Evolutionary conservation across 2,329 filamentous ascomycete genomes (phyloP).

Genomic region (Xylariaceae sp.): DNA sequence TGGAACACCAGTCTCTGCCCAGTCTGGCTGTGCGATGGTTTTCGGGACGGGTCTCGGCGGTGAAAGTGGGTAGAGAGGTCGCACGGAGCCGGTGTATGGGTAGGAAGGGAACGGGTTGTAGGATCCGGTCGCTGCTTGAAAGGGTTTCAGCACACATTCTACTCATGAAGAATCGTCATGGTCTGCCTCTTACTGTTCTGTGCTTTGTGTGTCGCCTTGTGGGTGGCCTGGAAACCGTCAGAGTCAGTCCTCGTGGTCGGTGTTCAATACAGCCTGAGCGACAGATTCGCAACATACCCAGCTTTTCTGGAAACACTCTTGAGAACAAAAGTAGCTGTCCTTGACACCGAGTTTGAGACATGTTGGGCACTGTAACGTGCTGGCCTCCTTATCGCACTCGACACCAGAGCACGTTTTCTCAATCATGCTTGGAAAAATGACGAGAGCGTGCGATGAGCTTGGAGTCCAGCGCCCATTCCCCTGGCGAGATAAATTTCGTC

Average conservation of each 20-base stretch:
- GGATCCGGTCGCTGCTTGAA: constrained; percentile 78
- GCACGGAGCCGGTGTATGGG: constrained; percentile 72
- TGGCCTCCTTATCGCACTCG: constrained; percentile 83
- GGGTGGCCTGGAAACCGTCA: constrained; percentile 52
- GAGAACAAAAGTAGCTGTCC: constrained; percentile 94
- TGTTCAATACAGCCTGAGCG: not conserved
- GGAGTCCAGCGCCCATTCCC: no score
- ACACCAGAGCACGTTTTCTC: constrained; percentile 59
- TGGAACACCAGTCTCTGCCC: constrained; percentile 77
- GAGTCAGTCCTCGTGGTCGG: not conserved
- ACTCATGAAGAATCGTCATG: constrained; percentile 68
- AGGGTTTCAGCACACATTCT: constrained; percentile 59
- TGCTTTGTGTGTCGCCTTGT: constrained; percentile 60
- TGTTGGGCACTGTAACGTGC: constrained; percentile 85
- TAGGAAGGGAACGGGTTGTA: constrained; percentile 93
- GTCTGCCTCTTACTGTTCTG: constrained; percentile 63
- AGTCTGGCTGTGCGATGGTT: constrained; percentile 79
- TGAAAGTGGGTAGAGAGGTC: constrained; percentile 84
- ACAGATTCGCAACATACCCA: constrained; percentile 64
- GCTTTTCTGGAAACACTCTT: constrained; percentile 98
- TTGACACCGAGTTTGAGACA: constrained; percentile 84
- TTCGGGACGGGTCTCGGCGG: constrained; percentile 68
- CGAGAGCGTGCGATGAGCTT: no score
- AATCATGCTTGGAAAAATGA: no score
- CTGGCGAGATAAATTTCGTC: no score